Evolutionary conservation across 345 rosid species (phyloP).

Genomic region (Salix purpurea): DNA sequence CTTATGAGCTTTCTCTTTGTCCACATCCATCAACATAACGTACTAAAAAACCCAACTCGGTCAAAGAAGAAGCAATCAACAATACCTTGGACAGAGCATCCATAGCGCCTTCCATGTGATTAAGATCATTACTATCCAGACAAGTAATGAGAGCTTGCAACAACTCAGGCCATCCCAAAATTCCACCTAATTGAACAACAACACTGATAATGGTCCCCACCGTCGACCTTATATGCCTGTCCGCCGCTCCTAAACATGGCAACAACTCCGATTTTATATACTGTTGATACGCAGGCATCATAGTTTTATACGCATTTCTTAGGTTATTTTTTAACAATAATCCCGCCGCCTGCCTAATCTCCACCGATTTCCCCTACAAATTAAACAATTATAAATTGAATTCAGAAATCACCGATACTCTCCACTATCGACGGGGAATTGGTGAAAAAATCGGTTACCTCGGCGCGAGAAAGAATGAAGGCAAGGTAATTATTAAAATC

Average conservation of each 20-base stretch:
- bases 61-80: neutral
- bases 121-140: slow-evolving; percentile 74
- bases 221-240: slow-evolving; percentile 82
- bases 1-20: neutral
- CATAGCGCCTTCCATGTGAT: slow-evolving; percentile 99
- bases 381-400: neutral
- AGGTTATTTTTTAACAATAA: slow-evolving; percentile 85
- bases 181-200: slow-evolving; percentile 62
- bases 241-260: slow-evolving; percentile 86
- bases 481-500: slow-evolving; percentile 97
- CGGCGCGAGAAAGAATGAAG: slow-evolving; percentile 82
- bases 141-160: slow-evolving; percentile 75
- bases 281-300: slow-evolving; percentile 59
- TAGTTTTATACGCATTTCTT: slow-evolving; percentile 55
- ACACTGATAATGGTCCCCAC: slow-evolving; percentile 85
- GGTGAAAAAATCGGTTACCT: slow-evolving; percentile 37
- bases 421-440: neutral
- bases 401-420: neutral
- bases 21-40: neutral
- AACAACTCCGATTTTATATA: slow-evolving; percentile 72
- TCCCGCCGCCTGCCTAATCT: slow-evolving; percentile 97
- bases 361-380: slow-evolving; percentile 71
- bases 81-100: slow-evolving; percentile 91
- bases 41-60: neutral
- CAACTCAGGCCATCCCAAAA: slow-evolving; percentile 83